Percentiles rank a stretch among this genome's conserved stretches.
Conservation (phyloP, 371 early-diverging fungal species). For the Mucor mucedo region DNA sequence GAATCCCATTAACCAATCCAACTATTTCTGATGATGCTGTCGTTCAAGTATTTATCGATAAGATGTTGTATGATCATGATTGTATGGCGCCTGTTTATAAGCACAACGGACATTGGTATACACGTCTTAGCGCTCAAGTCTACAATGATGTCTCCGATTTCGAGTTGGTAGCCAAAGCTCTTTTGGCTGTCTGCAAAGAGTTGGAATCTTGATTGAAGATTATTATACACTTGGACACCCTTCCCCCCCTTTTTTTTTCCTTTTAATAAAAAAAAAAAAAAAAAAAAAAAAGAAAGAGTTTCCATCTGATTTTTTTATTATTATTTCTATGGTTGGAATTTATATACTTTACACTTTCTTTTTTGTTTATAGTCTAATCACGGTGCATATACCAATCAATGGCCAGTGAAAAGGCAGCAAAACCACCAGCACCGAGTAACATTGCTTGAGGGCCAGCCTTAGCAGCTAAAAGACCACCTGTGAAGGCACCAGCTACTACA, state of each 20-base stretch:
- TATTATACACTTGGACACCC: background rate
- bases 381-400: slow-evolving; percentile 80
- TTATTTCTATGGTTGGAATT: slow-evolving; percentile 8
- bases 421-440: slow-evolving; percentile 88
- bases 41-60: slow-evolving; percentile 33
- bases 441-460: slow-evolving; percentile 82
- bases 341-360: background rate
- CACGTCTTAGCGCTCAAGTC: slow-evolving; percentile 66
- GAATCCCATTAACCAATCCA: slow-evolving; percentile 52
- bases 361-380: slow-evolving; percentile 19
- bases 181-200: slow-evolving; percentile 41
- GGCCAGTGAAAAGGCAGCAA: slow-evolving; percentile 95
- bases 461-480: slow-evolving; percentile 89
- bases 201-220: slow-evolving; percentile 29
- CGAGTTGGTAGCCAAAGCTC: slow-evolving; percentile 45
- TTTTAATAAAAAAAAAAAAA: background rate
- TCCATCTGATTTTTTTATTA: slow-evolving; percentile 8
- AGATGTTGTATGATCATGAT: slow-evolving; percentile 47
- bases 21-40: slow-evolving; percentile 37
- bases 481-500: slow-evolving; percentile 89
- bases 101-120: slow-evolving; percentile 52
- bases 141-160: slow-evolving; percentile 62
- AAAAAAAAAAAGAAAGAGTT: background rate
- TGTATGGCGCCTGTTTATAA: slow-evolving; percentile 51
- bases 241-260: background rate